Evolutionary conservation across 2,329 filamentous ascomycete genomes (phyloP).

Genomic region (Venturia asperata): DNA sequence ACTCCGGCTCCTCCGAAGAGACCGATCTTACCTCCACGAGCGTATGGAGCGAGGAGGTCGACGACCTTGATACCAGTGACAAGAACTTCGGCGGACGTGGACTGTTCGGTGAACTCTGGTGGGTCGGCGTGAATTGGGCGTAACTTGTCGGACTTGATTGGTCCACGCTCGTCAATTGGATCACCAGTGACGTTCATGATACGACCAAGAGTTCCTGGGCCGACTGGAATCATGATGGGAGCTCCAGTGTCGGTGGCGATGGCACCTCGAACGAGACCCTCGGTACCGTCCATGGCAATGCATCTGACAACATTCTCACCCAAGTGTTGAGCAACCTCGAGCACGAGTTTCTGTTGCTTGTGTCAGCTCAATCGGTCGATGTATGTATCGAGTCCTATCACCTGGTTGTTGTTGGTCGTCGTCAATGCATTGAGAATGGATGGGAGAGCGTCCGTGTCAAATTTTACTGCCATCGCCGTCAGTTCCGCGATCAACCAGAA

Average conservation of each 20-base stretch:
- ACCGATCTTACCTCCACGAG: constrained; percentile 99
- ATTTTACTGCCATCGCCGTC: constrained; percentile 67
- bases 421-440: constrained; percentile 95
- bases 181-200: constrained; percentile 99
- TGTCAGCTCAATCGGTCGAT: constrained; percentile 32
- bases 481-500: constrained; percentile 29
- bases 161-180: constrained; percentile 98
- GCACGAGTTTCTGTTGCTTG: constrained; percentile 24
- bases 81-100: constrained; percentile 90
- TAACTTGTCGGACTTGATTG: constrained; percentile 86
- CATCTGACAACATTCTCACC: constrained; percentile 98
- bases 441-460: constrained; percentile 87
- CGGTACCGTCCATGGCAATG: constrained; percentile 99
- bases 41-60: constrained; percentile 96
- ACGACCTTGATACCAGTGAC: constrained; percentile 99
- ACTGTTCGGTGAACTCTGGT: constrained; percentile 89
- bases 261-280: constrained; percentile 95
- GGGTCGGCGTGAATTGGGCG: constrained; percentile 91
- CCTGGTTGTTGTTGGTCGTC: constrained; percentile 85
- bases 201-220: constrained; percentile 86
- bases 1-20: constrained; percentile 99
- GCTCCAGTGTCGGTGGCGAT: constrained; percentile 80
- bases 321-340: constrained; percentile 76
- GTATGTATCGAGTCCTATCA: constrained; percentile 71
- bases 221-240: constrained; percentile 95